A percentile compares a stretch with the other conserved stretches of the same genome.
Conservation (phyloP, 192 early-diverging fungal genomes). For the Backusella psychrophila region DNA sequence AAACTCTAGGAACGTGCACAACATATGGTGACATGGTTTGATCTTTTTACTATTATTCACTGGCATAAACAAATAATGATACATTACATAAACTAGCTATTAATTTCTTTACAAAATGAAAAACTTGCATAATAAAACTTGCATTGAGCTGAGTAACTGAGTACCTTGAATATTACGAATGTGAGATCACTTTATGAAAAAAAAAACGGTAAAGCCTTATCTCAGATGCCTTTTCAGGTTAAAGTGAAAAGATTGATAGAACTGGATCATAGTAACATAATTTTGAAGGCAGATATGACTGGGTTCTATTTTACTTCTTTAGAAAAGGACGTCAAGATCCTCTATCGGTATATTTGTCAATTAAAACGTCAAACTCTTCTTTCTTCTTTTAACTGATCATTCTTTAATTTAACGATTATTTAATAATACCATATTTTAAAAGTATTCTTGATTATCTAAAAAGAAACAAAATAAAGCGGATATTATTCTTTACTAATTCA, state of each 20-base stretch:
- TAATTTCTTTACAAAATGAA: not conserved
- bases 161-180: not conserved
- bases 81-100: not conserved
- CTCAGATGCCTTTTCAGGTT: not conserved
- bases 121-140: not conserved
- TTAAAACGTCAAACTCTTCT: not conserved
- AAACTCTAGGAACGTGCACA: not conserved
- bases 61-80: not conserved
- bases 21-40: not conserved
- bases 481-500: not conserved
- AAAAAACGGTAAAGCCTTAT: not conserved
- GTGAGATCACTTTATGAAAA: not conserved
- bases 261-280: not conserved
- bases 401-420: not conserved
- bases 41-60: not conserved
- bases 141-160: not conserved
- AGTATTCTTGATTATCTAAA: not conserved
- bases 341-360: constrained; percentile 2
- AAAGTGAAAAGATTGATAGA: not conserved
- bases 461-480: not conserved
- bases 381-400: not conserved
- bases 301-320: not conserved
- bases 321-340: not conserved
- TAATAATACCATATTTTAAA: constrained; percentile 2
- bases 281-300: not conserved